Conservation (phyloP, 2,329 filamentous ascomycete species). For the Alternaria ventricosa region DNA sequence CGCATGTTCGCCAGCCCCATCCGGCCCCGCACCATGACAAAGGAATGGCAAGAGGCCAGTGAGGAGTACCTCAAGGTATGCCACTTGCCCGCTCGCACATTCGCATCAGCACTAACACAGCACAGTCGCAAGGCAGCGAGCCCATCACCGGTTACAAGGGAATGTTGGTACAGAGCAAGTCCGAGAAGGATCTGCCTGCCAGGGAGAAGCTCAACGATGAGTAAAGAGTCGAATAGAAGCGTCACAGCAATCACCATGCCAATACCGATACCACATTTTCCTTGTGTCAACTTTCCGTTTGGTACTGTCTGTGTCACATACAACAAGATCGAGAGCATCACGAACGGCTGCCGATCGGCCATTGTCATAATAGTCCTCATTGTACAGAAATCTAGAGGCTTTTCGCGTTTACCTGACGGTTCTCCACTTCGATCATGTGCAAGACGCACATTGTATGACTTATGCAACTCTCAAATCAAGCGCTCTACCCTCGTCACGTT, state of each 20-base stretch:
- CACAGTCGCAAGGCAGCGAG: slow-evolving; percentile 47
- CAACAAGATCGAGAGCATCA: slow-evolving; percentile 33
- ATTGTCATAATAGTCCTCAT: slow-evolving; percentile 47
- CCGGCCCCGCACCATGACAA: slow-evolving; percentile 84
- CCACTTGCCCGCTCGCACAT: slow-evolving; percentile 19
- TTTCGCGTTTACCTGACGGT: slow-evolving; percentile 29
- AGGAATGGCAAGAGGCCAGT: slow-evolving; percentile 94
- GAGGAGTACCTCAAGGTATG: slow-evolving; percentile 94
- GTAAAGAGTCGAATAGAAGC: slow-evolving; percentile 31
- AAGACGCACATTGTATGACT: slow-evolving; percentile 26
- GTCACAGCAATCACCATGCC: slow-evolving; percentile 36
- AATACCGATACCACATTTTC: slow-evolving; percentile 43
- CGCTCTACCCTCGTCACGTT: slow-evolving; percentile 12
- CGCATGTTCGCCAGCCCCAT: slow-evolving; percentile 72
- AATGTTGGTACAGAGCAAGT: slow-evolving; percentile 50
- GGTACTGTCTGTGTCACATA: slow-evolving; percentile 47
- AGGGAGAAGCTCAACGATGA: slow-evolving; percentile 41
- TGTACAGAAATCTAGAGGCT: slow-evolving; percentile 49
- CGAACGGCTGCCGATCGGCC: slow-evolving; percentile 33
- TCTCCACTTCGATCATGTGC: slow-evolving; percentile 26
- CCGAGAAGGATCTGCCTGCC: slow-evolving; percentile 38
- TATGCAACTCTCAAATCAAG: slow-evolving; percentile 29
- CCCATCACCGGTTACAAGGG: slow-evolving; percentile 50
- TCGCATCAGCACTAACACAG: slow-evolving; percentile 21
- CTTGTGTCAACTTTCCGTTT: slow-evolving; percentile 46